Conservation (phyloP, 2,329 filamentous ascomycete genomes). For the Pseudogymnoascus verrucosus region DNA sequence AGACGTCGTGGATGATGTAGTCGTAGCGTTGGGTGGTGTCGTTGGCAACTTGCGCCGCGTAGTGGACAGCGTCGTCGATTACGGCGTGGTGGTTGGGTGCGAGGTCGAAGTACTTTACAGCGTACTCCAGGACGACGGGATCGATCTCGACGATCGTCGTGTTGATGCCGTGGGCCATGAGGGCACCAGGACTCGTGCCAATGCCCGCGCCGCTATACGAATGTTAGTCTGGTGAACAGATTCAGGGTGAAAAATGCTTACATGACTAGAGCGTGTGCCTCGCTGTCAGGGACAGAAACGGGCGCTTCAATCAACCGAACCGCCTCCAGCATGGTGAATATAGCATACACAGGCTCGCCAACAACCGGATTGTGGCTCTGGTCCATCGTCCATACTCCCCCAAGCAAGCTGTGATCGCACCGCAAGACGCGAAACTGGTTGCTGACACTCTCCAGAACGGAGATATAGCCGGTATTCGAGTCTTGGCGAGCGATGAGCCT, state of each 20-base stretch:
- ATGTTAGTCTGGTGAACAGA: constrained; percentile 18
- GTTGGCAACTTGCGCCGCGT: constrained; percentile 41
- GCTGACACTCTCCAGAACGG: constrained; percentile 69
- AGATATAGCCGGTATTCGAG: constrained; percentile 85
- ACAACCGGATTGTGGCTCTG: constrained; percentile 36
- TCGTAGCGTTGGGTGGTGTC: constrained; percentile 50
- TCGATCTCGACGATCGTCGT: constrained; percentile 96
- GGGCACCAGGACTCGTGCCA: constrained; percentile 78
- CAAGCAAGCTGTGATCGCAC: constrained; percentile 89
- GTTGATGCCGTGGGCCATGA: constrained; percentile 80
- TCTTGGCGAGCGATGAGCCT: constrained; percentile 73
- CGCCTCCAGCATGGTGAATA: constrained; percentile 94
- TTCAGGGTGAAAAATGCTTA: constrained; percentile 36
- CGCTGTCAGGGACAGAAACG: constrained; percentile 46
- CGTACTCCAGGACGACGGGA: constrained; percentile 77
- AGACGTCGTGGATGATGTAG: constrained; percentile 96
- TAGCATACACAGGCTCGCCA: constrained; percentile 83
- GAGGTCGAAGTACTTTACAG: constrained; percentile 73
- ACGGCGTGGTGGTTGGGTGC: constrained; percentile 69
- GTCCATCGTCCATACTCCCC: constrained; percentile 89
- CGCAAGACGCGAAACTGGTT: constrained; percentile 73
- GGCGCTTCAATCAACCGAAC: constrained; percentile 67
- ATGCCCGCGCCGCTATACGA: constrained; percentile 70
- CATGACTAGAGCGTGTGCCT: constrained; percentile 79
- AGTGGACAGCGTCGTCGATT: constrained; percentile 75